Base-by-base conservation (phyloP, 1,284 basidiomycete genomes). In the Heimioporus punctisporus region DNA sequence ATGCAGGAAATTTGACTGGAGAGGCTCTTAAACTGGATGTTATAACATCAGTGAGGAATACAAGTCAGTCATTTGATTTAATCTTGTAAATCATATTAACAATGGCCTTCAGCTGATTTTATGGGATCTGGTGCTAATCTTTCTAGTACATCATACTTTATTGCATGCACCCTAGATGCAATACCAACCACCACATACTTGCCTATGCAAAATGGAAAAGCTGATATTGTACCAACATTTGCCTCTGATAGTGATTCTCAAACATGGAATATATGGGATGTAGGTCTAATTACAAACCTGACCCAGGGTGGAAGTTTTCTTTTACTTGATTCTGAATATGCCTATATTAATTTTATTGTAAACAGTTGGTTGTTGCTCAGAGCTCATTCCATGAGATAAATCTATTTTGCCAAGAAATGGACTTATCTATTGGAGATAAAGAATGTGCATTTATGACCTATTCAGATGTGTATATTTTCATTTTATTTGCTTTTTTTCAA, bases 81-180 rank as follows among this genome's bases (percentile, higher is more conserved):
- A 12, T 34, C 17, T 12, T 11, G 17, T 11, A 6, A 17, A 34
- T 34, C 17, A 12, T 3, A 34, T 34, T 34, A 3, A 34, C 17
- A 5, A n/a, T 26, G 23, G 10, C 17, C n/a, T n/a, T 37, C n/a
- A 48, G 46, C 23, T 9, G 15, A 8, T 48, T 10, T 1, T 3
- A 23, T 30, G 7, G 6, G 2, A 25, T 6, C 45, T 19, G 14
- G 19, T 26, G 5, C 14, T 11, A 53, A 34, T 14, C 6, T 47
- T 30, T 43, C 54, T 14, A 42, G 5, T 12, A 54, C 41, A 23
- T 24, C 44, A 24, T 60, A 57, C 31, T 53, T 50, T 46, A 34
- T 51, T 14, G 48, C 46, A 39, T 60, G 59, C 24, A 50, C 44
- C 12, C 19, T 60, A 4, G 37, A 46, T 45, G 19, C 50, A 30